phyloP scores from a whole-genome alignment of 805 yeast genomes.

The Ogataea pignaliae region DNA sequence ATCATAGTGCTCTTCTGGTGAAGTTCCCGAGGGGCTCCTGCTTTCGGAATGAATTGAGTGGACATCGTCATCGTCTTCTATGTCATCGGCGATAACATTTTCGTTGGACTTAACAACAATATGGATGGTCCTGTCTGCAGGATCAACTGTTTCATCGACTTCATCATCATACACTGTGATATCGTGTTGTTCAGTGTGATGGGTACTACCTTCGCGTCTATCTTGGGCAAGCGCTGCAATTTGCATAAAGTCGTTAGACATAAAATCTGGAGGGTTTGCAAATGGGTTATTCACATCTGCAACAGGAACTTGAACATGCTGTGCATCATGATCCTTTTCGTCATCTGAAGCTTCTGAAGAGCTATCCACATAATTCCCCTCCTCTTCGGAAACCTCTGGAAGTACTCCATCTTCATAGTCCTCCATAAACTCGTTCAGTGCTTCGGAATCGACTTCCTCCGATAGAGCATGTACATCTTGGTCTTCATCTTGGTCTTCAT shows the following conservation, averaged over 20 bases:
- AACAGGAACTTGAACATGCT: background rate
- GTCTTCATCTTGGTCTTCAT: background rate
- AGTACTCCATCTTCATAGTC: constrained; percentile 5
- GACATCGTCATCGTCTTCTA: background rate
- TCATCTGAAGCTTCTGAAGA: background rate
- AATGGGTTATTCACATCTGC: background rate
- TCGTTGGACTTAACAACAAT: background rate
- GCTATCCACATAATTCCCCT: background rate
- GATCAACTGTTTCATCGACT: constrained; percentile 1
- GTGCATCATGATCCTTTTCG: background rate
- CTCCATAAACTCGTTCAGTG: background rate
- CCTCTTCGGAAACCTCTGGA: constrained; percentile 5
- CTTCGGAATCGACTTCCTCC: constrained; percentile 6
- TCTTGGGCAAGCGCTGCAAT: constrained; percentile 10
- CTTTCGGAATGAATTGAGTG: too few relatives aligned
- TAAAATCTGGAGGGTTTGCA: background rate
- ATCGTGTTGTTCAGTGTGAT: background rate
- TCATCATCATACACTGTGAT: constrained; percentile 6
- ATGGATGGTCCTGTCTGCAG: background rate
- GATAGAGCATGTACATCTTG: background rate
- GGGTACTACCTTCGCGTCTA: background rate
- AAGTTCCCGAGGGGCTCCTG: too few relatives aligned
- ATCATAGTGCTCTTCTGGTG: background rate
- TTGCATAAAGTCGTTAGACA: constrained; percentile 8
- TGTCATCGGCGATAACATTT: background rate